These are phyloP conservation scores for Alternaria hordeiaustralica DNA, from an alignment of 2,329 filamentous ascomycete species.

Conservation along the genomic window DNA sequence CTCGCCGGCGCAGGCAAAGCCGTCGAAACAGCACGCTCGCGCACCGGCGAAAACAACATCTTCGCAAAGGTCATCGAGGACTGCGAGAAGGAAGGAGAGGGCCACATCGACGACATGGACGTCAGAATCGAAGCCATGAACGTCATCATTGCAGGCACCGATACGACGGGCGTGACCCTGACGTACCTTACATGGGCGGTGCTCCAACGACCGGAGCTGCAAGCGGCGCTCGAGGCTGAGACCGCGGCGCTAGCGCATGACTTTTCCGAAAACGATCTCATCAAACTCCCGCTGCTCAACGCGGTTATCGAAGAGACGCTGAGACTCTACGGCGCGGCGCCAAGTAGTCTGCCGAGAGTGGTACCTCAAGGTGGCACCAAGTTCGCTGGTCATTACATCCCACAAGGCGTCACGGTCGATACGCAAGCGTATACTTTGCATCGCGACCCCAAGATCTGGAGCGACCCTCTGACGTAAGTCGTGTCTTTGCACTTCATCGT, in stretches of 20 bases:
- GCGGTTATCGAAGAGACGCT: slow-evolving; percentile 51
- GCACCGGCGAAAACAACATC: slow-evolving; percentile 41
- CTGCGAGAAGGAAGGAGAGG: slow-evolving; percentile 36
- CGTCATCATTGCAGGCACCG: slow-evolving; percentile 45
- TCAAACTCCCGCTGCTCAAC: slow-evolving; percentile 43
- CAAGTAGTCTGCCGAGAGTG: slow-evolving; percentile 46
- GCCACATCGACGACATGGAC: slow-evolving; percentile 41
- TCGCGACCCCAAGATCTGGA: slow-evolving; percentile 42
- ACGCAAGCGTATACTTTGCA: slow-evolving; percentile 52
- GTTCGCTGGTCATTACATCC: slow-evolving; percentile 46
- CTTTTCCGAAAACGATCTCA: slow-evolving; percentile 42
- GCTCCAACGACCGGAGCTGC: slow-evolving; percentile 28
- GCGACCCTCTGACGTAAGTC: slow-evolving; percentile 32
- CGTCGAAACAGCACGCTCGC: slow-evolving; percentile 37
- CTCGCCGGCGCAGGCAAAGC: slow-evolving; percentile 38
- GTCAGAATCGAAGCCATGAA: slow-evolving; percentile 43
- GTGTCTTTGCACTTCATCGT: rapidly evolving
- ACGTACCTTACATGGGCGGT: slow-evolving; percentile 47
- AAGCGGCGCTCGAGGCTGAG: slow-evolving; percentile 30
- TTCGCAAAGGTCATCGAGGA: slow-evolving; percentile 44
- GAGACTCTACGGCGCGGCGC: slow-evolving; percentile 46
- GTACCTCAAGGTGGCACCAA: slow-evolving; percentile 45
- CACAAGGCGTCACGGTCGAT: slow-evolving; percentile 46
- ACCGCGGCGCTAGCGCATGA: slow-evolving; percentile 18
- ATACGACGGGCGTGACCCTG: slow-evolving; percentile 43